Conservation (phyloP, 108 stramenopile species). For the Skeletonema costatum region DNA sequence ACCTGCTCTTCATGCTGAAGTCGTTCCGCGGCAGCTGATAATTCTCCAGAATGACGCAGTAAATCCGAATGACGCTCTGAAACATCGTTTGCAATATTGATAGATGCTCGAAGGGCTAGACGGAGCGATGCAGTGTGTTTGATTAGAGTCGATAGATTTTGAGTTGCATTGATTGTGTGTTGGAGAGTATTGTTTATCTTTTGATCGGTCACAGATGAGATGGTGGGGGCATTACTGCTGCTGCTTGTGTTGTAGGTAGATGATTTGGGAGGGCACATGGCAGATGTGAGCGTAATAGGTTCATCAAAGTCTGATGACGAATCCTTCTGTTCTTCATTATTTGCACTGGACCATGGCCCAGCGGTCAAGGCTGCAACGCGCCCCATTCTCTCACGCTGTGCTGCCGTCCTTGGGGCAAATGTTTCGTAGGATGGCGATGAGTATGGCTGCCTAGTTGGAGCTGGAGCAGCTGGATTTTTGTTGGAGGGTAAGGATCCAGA, state of each 20-base stretch:
- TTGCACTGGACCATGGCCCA: slow-evolving; percentile 51
- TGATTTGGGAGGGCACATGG: slow-evolving; percentile 41
- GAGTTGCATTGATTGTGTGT: slow-evolving; percentile 40
- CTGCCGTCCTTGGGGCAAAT: slow-evolving; percentile 75
- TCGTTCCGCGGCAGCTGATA: slow-evolving; percentile 88
- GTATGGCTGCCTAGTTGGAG: background rate
- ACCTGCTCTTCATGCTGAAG: slow-evolving; percentile 78
- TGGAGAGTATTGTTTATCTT: slow-evolving; percentile 38
- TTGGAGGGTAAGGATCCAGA: background rate
- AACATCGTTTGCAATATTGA: slow-evolving; percentile 81
- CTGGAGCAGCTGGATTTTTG: background rate
- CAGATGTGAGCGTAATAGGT: slow-evolving; percentile 24
- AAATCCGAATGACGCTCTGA: slow-evolving; percentile 79
- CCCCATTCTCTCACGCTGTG: slow-evolving; percentile 62
- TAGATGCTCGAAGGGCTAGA: slow-evolving; percentile 67
- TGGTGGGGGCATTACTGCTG: background rate
- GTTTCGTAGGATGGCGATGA: slow-evolving; percentile 68
- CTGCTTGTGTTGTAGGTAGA: background rate
- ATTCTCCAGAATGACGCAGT: slow-evolving; percentile 81
- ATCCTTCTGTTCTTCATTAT: background rate
- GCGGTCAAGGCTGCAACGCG: slow-evolving; percentile 77
- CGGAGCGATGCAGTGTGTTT: slow-evolving; percentile 71
- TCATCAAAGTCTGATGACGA: slow-evolving; percentile 18
- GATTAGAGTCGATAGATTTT: slow-evolving; percentile 56
- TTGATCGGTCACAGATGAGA: slow-evolving; percentile 17